These are phyloP conservation scores for Sporisorium graminicola DNA, from an alignment of 1,284 basidiomycete species.

Conservation along the genomic window DNA sequence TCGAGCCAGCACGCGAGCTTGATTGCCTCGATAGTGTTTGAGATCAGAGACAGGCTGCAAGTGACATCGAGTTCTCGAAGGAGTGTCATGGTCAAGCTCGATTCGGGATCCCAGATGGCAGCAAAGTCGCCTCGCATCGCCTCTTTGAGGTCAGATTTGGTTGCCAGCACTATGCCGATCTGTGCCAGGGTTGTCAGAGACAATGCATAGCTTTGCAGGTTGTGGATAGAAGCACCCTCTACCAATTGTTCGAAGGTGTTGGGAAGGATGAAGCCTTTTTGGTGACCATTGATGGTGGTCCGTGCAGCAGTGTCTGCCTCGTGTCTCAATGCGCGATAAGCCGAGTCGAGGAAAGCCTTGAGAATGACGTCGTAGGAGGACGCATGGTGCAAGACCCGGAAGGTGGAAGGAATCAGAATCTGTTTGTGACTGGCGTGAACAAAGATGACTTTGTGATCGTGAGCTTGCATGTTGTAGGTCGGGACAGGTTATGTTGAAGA, in stretches of 20 bases:
- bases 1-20: slow-evolving; percentile 37
- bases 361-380: slow-evolving; percentile 32
- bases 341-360: slow-evolving; percentile 33
- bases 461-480: slow-evolving; percentile 4
- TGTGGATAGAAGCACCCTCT: not conserved
- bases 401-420: slow-evolving; percentile 22
- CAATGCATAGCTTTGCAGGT: not conserved
- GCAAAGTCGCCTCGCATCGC: slow-evolving; percentile 34
- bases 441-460: slow-evolving; percentile 31
- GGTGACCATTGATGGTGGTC: not conserved
- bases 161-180: slow-evolving; percentile 18
- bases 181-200: slow-evolving; percentile 37
- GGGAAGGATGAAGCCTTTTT: not conserved
- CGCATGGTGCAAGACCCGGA: slow-evolving; percentile 23
- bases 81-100: slow-evolving; percentile 18
- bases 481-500: not conserved
- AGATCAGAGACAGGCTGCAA: slow-evolving; percentile 18
- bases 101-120: slow-evolving; percentile 44
- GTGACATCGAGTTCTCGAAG: slow-evolving; percentile 22
- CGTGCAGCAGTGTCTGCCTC: slow-evolving; percentile 9
- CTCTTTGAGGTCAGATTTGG: slow-evolving; percentile 24
- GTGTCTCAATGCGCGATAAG: slow-evolving; percentile 21
- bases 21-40: slow-evolving; percentile 24
- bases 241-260: slow-evolving; percentile 13
- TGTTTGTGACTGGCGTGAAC: slow-evolving; percentile 30